Conservation (phyloP, 176 grass and related monocot genomes). For the Triticum monococcum region DNA sequence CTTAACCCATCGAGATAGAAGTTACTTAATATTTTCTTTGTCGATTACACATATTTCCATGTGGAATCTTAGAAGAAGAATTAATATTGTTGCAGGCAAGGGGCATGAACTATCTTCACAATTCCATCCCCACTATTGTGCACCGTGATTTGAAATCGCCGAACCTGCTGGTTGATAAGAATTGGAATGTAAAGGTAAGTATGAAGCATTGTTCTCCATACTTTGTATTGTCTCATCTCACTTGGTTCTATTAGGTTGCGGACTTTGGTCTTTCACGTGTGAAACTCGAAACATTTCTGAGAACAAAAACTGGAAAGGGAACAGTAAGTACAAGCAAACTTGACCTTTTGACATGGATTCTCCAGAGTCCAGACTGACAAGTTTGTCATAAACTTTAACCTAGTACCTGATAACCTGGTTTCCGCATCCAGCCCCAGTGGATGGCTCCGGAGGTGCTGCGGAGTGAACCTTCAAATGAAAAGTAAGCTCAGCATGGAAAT, state of each 20-base stretch:
- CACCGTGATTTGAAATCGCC: conserved; percentile 96
- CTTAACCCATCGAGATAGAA: too few relatives aligned
- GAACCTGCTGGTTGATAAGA: conserved; percentile 97
- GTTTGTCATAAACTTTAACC: conserved; percentile 14
- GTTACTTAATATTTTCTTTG: too few relatives aligned
- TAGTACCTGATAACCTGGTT: conserved; percentile 16
- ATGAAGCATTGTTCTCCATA: neutral
- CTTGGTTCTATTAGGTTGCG: conserved; percentile 55
- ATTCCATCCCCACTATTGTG: conserved; percentile 66
- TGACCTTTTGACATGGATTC: conserved; percentile 1
- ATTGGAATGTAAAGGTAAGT: conserved; percentile 89
- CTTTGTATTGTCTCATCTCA: conserved; percentile 18
- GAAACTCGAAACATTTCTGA: conserved; percentile 80
- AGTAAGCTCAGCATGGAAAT: conserved; percentile 36
- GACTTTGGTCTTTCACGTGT: conserved; percentile 97
- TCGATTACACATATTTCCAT: conserved; percentile 3
- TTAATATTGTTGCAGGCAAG: conserved; percentile 51
- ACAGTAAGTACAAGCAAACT: conserved; percentile 53
- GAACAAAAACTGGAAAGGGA: conserved; percentile 91
- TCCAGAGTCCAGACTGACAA: neutral
- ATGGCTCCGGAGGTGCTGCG: conserved; percentile 95
- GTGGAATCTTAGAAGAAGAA: neutral
- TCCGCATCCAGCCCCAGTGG: conserved; percentile 80
- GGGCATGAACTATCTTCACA: conserved; percentile 98
- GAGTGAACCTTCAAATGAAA: conserved; percentile 92